Conservation (phyloP, 2,329 filamentous ascomycete species). For the Venturia effusa region DNA sequence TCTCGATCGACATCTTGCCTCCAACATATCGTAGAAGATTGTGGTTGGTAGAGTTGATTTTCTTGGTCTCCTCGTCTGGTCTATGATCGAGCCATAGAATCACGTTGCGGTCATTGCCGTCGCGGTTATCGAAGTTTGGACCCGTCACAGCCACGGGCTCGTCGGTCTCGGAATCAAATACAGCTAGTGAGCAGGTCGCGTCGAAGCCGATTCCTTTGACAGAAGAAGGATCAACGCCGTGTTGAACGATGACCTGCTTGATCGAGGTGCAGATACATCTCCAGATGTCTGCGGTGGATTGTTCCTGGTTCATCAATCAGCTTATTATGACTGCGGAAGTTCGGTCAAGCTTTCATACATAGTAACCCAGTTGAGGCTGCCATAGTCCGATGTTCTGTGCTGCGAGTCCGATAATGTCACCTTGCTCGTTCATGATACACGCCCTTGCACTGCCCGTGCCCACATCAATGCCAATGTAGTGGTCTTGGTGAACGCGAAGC, state of each 20-base stretch:
- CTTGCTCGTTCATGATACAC: constrained; percentile 85
- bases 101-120: constrained; percentile 81
- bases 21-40: constrained; percentile 93
- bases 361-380: constrained; percentile 44
- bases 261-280: constrained; percentile 84
- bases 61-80: constrained; percentile 77
- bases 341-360: constrained; percentile 27
- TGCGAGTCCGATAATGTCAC: constrained; percentile 63
- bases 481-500: constrained; percentile 9
- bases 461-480: constrained; percentile 77
- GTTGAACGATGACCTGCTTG: constrained; percentile 68
- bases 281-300: constrained; percentile 98
- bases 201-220: constrained; percentile 94
- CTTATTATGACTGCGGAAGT: constrained; percentile 13
- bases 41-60: constrained; percentile 87
- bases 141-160: constrained; percentile 86
- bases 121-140: constrained; percentile 66
- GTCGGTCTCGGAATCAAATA: constrained; percentile 81
- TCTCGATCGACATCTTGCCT: constrained; percentile 97
- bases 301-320: constrained; percentile 49
- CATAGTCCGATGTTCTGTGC: constrained; percentile 42
- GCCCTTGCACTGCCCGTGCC: constrained; percentile 91
- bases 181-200: constrained; percentile 92
- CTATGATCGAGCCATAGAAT: constrained; percentile 97
- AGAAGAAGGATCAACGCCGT: constrained; percentile 61